Base-by-base conservation (phyloP, 345 rosid species). In the Eucalyptus curtisii region DNA sequence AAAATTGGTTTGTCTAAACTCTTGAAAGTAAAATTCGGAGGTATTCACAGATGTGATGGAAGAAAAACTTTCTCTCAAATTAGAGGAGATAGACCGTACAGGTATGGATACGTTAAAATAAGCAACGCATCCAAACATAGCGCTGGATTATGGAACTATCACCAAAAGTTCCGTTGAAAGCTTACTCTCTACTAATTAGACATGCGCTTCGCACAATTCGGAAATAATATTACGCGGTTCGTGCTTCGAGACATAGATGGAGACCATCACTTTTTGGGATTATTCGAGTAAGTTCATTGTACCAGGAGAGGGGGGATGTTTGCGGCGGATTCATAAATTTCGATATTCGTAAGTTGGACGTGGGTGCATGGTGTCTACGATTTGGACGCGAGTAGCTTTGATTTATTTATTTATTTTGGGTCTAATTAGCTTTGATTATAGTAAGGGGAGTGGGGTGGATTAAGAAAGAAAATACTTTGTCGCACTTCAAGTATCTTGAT, bases 21-120 rank as follows among this genome's bases (percentile, higher is more conserved):
- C 2, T 20, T 20, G 1, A 20, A 52, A 52, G 57, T 52, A 52
- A 52, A 52, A 52, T 52, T 52, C 25, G 4, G 4, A 52, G 0
- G 1, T 52, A 52, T 20, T 52, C 1, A 0, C 10, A 52, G 1
- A 0, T 1, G 5, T 20, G 10, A 20, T 0, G 1, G 1, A 52
- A 52, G 25, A 52, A 52, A 52, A 52, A 52, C 25, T 52, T 5
- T 52, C 9, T 52, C 25, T 52, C 10, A 2, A 52, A 8, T 19
- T 52, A 52, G 10, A 52, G 0, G 5, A 0, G 5, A 8, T 10
- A 52, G 2, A 8, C 0, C 0, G 0, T 52, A 52, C 8, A 20
- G 3, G 2, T 52, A 52, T 20, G 5, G 2, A 52, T 2, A 19
- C 2, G 5, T 52, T 52, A 52, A 52, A 52, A 52, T 52, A 52